Evolutionary conservation across 2,329 filamentous ascomycete genomes (phyloP).

Genomic region (Colletotrichum spinosum): DNA sequence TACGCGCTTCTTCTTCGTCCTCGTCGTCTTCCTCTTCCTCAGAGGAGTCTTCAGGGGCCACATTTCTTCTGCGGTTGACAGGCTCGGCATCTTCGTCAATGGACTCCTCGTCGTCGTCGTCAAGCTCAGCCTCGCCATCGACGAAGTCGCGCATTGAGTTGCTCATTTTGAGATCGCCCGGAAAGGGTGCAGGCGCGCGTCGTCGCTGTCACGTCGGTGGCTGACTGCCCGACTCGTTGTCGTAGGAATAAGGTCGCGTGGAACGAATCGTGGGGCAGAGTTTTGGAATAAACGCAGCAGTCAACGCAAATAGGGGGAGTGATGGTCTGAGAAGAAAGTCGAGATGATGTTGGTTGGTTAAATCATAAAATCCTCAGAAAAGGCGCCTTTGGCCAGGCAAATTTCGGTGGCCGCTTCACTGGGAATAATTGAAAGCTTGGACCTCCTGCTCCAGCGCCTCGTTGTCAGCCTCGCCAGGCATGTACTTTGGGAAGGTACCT

Average conservation of each 20-base stretch:
- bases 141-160: slow-evolving; percentile 80
- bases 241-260: background rate
- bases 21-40: slow-evolving; percentile 95
- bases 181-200: slow-evolving; percentile 9
- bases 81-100: slow-evolving; percentile 80
- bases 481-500: too few relatives aligned
- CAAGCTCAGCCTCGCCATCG: slow-evolving; percentile 86
- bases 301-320: background rate
- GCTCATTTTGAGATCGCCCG: slow-evolving; percentile 61
- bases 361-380: slow-evolving; percentile 9
- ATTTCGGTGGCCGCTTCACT: slow-evolving; percentile 30
- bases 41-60: slow-evolving; percentile 81
- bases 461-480: slow-evolving; percentile 27
- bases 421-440: slow-evolving; percentile 37
- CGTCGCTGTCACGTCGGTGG: slow-evolving; percentile 8
- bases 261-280: too few relatives aligned
- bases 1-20: slow-evolving; percentile 84
- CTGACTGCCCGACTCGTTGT: background rate
- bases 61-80: slow-evolving; percentile 49
- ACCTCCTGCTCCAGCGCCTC: slow-evolving; percentile 27
- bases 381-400: slow-evolving; percentile 29
- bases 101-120: slow-evolving; percentile 86
- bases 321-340: background rate
- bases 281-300: background rate
- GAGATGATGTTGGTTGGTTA: slow-evolving; percentile 2